These are phyloP conservation scores for Fusarium avenaceum DNA, from an alignment of 2,329 filamentous ascomycete genomes.

Conservation along the genomic window DNA sequence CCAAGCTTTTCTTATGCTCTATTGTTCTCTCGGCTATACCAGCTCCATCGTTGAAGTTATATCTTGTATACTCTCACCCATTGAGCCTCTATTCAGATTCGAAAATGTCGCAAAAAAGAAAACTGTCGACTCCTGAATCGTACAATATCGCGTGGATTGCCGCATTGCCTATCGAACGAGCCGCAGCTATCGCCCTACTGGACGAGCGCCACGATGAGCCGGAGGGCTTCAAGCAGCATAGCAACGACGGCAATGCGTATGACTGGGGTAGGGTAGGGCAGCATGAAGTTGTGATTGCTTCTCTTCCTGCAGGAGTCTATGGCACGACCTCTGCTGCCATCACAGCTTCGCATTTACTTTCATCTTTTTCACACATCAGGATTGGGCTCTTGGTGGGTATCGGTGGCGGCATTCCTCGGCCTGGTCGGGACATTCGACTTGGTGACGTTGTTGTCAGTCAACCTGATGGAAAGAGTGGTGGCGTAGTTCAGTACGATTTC, in stretches of 20 bases:
- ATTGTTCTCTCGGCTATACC: too few relatives aligned
- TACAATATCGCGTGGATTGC: background rate
- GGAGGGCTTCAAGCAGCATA: background rate
- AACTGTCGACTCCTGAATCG: too few relatives aligned
- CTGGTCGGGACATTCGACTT: background rate
- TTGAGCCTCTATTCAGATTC: too few relatives aligned
- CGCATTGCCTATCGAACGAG: background rate
- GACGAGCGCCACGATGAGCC: background rate
- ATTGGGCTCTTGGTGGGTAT: background rate
- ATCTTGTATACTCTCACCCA: too few relatives aligned
- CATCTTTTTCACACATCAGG: background rate
- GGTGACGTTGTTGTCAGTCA: background rate
- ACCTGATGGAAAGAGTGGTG: background rate
- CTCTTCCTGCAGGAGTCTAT: background rate
- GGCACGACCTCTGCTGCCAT: background rate
- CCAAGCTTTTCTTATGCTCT: too few relatives aligned
- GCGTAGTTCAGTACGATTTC: background rate
- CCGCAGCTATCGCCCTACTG: background rate
- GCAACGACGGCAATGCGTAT: background rate
- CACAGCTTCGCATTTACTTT: background rate
- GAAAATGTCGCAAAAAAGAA: too few relatives aligned
- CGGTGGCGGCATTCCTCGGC: background rate
- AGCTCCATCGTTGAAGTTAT: too few relatives aligned
- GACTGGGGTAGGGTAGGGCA: background rate
- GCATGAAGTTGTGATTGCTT: background rate